Evolutionary conservation across 768 basidiomycete species (phyloP).

Genomic region (Panus rudis): DNA sequence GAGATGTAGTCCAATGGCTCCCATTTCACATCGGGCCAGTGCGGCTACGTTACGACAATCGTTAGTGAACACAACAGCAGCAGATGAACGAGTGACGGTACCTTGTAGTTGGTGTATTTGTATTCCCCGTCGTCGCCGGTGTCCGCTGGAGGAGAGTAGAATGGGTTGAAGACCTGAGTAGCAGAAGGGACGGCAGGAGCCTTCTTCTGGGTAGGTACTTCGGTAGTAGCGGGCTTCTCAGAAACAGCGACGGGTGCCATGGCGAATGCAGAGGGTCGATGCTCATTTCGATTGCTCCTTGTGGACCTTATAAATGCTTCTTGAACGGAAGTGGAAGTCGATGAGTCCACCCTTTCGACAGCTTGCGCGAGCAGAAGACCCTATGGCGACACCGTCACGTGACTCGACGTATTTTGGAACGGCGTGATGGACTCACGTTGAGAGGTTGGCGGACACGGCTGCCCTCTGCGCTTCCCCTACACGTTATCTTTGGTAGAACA

Average conservation of each 20-base stretch:
- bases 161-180: slow-evolving; percentile 44
- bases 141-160: slow-evolving; percentile 55
- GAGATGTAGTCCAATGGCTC: slow-evolving; percentile 49
- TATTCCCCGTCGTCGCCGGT: slow-evolving; percentile 46
- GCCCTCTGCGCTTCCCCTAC: too few species aligned
- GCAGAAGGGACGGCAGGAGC: slow-evolving; percentile 7
- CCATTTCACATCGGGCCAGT: slow-evolving; percentile 58
- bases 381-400: slow-evolving; percentile 27
- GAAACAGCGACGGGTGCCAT: slow-evolving; percentile 49
- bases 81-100: slow-evolving; percentile 15
- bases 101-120: slow-evolving; percentile 53
- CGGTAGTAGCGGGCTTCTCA: slow-evolving; percentile 16
- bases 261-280: slow-evolving; percentile 1
- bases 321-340: background rate
- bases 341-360: slow-evolving; percentile 4
- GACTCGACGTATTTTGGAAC: too few species aligned
- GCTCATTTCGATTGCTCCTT: too few species aligned
- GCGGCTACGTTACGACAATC: slow-evolving; percentile 37
- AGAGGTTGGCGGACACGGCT: too few species aligned
- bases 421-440: too few species aligned
- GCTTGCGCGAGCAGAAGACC: slow-evolving; percentile 19
- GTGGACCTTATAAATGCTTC: slow-evolving; percentile 8
- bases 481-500: too few species aligned
- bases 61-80: background rate
- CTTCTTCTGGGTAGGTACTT: background rate